A percentile compares a stretch with the other conserved stretches of the same genome.
Conservation (phyloP, 176 grass and related monocot species). For the Paspalum vaginatum region DNA sequence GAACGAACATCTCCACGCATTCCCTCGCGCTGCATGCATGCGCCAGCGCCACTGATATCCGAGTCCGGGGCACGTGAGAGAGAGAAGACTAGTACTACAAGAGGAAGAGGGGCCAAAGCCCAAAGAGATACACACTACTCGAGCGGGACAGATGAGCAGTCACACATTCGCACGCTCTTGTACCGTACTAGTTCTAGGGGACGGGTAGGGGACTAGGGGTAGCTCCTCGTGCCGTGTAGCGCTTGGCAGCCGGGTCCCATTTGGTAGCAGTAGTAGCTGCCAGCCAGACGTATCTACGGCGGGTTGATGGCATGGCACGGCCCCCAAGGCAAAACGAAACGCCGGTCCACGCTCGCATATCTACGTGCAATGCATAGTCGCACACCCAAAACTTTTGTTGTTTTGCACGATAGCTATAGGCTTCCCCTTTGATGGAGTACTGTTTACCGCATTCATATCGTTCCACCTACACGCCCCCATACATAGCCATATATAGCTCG, state of each 20-base stretch:
- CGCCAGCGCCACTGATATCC: neutral
- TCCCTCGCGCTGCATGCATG: slow-evolving; percentile 28
- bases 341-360: slow-evolving; percentile 44
- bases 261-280: neutral
- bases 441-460: slow-evolving; percentile 40
- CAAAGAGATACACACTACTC: too few relatives aligned
- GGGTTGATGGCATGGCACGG: slow-evolving; percentile 2
- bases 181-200: too few relatives aligned
- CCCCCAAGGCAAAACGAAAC: slow-evolving; percentile 39
- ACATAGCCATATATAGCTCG: slow-evolving; percentile 29
- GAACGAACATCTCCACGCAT: slow-evolving; percentile 36
- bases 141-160: neutral
- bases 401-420: slow-evolving; percentile 24
- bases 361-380: slow-evolving; percentile 27
- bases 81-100: neutral
- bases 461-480: neutral
- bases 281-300: slow-evolving; percentile 45
- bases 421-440: too few relatives aligned
- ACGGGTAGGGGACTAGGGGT: neutral
- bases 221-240: neutral
- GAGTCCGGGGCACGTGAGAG: slow-evolving; percentile 42
- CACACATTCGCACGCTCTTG: slow-evolving; percentile 7
- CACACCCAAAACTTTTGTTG: slow-evolving; percentile 40
- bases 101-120: neutral
- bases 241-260: slow-evolving; percentile 9